Evolutionary conservation across 1,284 basidiomycete species (phyloP), one percentile per base, ranked within the genome.

Genomic region (Farysia itapuensis): DNA sequence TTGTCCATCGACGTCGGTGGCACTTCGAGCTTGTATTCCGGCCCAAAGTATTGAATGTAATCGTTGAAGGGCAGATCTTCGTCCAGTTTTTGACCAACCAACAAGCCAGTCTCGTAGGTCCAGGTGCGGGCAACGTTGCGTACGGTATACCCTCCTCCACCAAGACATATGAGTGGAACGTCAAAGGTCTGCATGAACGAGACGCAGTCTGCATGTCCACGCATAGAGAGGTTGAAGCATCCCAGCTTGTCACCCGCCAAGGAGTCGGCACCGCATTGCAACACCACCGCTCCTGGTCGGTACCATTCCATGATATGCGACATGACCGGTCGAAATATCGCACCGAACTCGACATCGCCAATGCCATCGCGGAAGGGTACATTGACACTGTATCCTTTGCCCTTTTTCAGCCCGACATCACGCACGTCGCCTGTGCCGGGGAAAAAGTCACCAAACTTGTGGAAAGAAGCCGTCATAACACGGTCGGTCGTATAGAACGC

Each of bases 1-100:
- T 98, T 91, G 56, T 95, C 92, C 86, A 95, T 90, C 73, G 96
- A 96, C 63, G 88, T 97, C 49, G 83, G 82, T 9, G 86, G 82
- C 3, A 98, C 93, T 70, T 96, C 91, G 22, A 98, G 82, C 64
- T 93, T 84, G 79, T 94, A 98, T 47, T 92, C 82, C 12, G 95
- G 95, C 0, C 93, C 94, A 77, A 93, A 98, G 85, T 93, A 98
- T 77, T 97, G 93, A 75, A 96, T 90, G 78, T 92, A 96, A 69
- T 93, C 87, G 78, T 90, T 95, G 84, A 89, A 96, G 0, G 94
- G 94, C 56, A 98, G 37, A 30, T 77, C 65, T 26, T 84, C 83
- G 61, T 89, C 84, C 42, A 97, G 86, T 72, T 92, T 86, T 35
- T 89, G 82, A 2, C 90, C 92, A 11, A 94, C 83, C 24, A 92